Evolutionary conservation across 2,329 filamentous ascomycete genomes (phyloP).

Genomic region (Sarocladium oryzae): DNA sequence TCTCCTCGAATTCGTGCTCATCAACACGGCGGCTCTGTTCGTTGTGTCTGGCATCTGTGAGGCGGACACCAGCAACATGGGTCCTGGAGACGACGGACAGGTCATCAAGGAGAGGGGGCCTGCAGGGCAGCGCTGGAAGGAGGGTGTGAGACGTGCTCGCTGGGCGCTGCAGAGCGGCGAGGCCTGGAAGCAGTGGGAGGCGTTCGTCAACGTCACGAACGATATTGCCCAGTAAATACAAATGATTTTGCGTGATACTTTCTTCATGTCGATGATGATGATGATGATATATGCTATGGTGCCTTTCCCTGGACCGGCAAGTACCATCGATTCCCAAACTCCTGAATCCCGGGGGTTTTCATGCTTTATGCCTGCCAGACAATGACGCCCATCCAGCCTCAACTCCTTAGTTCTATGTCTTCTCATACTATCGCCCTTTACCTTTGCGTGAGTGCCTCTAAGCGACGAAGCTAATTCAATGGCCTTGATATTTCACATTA

Average conservation of each 20-base stretch:
- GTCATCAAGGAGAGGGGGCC: conserved; percentile 80
- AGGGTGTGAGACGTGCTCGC: conserved; percentile 78
- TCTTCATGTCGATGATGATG: not conserved
- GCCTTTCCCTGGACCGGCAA: no score
- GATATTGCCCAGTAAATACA: conserved; percentile 21
- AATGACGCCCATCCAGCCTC: no score
- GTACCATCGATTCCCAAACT: not conserved
- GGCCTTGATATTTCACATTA: no score
- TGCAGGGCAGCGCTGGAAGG: conserved; percentile 87
- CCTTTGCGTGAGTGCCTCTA: no score
- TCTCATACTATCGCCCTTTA: no score
- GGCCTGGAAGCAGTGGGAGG: conserved; percentile 75
- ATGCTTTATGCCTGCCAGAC: not conserved
- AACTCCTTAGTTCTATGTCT: no score
- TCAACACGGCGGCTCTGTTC: conserved; percentile 86
- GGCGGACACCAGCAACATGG: conserved; percentile 72
- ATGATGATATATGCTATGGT: no score
- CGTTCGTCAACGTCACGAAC: conserved; percentile 80
- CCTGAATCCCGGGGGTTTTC: not conserved
- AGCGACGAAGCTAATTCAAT: no score
- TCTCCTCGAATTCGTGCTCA: conserved; percentile 85
- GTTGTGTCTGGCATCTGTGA: conserved; percentile 85
- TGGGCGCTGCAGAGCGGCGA: conserved; percentile 84
- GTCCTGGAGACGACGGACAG: conserved; percentile 69
- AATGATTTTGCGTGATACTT: not conserved